A percentile compares a stretch with the other conserved stretches of the same genome.
Evolutionary conservation across 371 early-diverging fungal genomes (phyloP).

Genomic region (Batrachochytrium dendrobatidis): DNA sequence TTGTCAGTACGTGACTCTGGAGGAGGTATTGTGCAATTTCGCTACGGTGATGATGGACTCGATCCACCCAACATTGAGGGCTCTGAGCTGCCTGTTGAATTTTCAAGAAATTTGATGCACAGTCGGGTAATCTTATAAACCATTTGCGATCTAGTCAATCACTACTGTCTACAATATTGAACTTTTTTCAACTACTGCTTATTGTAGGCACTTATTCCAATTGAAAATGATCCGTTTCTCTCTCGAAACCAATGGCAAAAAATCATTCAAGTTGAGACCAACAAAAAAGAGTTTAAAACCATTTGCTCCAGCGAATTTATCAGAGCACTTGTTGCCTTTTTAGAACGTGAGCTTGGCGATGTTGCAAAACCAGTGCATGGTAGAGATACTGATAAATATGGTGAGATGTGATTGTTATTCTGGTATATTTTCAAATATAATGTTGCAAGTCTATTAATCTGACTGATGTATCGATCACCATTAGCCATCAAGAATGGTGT

Average conservation of each 20-base stretch:
- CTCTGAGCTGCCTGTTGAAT: conserved; percentile 83
- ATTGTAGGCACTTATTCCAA: neutral
- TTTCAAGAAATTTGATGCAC: conserved; percentile 73
- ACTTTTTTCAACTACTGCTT: neutral
- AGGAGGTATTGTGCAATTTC: conserved; percentile 93
- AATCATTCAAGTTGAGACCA: neutral
- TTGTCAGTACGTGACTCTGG: conserved; percentile 91
- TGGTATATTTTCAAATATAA: too few species aligned
- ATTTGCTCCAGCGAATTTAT: neutral
- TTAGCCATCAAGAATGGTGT: conserved; percentile 26
- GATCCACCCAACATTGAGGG: conserved; percentile 96
- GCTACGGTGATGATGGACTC: conserved; percentile 96
- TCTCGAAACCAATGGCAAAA: neutral
- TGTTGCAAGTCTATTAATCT: too few species aligned
- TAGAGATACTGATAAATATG: too few species aligned
- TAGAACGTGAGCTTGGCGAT: neutral
- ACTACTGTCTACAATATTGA: neutral
- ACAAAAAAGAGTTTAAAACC: neutral
- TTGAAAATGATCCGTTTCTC: neutral
- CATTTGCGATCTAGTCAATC: neutral
- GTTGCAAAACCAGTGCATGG: too few species aligned
- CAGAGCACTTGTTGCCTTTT: neutral
- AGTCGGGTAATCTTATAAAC: conserved; percentile 9
- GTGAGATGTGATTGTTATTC: too few species aligned
- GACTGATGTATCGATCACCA: too few species aligned